Base-by-base conservation (phyloP, 352 stramenopile species). In the Pythium vanterpoolii region DNA sequence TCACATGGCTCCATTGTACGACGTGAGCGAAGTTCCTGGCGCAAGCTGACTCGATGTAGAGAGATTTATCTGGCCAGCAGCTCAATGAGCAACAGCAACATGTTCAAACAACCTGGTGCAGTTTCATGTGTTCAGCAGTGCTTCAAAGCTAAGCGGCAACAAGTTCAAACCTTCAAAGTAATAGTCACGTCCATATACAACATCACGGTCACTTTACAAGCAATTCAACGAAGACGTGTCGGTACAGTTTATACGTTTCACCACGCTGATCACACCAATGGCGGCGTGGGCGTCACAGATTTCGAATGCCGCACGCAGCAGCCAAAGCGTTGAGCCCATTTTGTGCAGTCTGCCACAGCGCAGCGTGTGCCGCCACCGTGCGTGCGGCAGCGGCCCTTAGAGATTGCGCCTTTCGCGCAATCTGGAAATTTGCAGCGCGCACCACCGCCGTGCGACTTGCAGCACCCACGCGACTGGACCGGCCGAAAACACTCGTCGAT, bases 381-480 rank as follows among this genome's bases (percentile, higher is more conserved):
- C 0, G 72, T 60, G 11, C 76, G 76, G 57, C 77, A 87, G 10
- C 73, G 67, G 8, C 77, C 75, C 45, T 76, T 73, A 40, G 64
- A 81, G 42, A 83, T 77, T 11, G 77, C 77, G 10, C 74, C 76
- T 36, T 87, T 86, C 13, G 45, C 55, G 60, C 78, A 88, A 5
- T 62, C 70, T 1, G 70, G 65, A 21, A 76, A 60, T 46, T 79
- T 74, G 64, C 78, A 88, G 23, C 70, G 70, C 27, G 73, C 74
- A 28, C 78, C 78, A 26, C 78, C 78, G 33, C 78, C 78, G 45
- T 88, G 78, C 13, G 75, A 83, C 44, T 83, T 85, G 68, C 78
- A 88, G 30, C 68, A 74, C 14, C 78, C 78, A 18, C 76, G 64
- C 16, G 73, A 80, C 48, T 86, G 76, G 47, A 81, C 73, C 0